These are phyloP conservation scores for Aspergillus bertholletiae DNA, from an alignment of 495 filamentous ascomycete species.

Conservation along the genomic window DNA sequence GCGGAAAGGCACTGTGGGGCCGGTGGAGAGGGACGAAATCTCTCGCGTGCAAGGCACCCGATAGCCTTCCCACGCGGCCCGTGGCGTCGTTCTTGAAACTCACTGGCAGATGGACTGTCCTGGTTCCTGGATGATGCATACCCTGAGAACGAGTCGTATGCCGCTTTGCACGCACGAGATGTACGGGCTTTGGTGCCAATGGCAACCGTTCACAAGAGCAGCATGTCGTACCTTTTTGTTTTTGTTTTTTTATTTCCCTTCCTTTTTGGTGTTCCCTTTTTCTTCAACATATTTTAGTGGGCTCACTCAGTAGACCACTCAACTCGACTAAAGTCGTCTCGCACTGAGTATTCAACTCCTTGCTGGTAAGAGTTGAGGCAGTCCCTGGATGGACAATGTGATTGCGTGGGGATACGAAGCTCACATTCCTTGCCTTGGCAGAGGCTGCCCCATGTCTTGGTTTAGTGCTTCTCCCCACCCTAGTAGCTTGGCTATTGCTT, in stretches of 20 bases:
- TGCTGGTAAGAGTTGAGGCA: no score
- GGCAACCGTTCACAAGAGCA: not conserved
- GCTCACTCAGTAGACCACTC: no score
- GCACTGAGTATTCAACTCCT: no score
- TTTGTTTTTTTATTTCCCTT: no score
- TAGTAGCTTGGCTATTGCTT: not conserved
- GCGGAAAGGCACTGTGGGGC: not conserved
- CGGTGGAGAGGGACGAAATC: not conserved
- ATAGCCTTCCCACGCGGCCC: not conserved
- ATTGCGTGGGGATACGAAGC: not conserved
- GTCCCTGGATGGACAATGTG: no score
- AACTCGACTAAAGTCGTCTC: no score
- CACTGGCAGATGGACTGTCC: not conserved
- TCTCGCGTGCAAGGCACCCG: not conserved
- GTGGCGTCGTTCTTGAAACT: not conserved
- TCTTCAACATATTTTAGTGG: no score
- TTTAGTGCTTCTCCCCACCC: not conserved
- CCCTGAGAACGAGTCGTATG: not conserved
- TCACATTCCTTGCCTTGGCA: not conserved
- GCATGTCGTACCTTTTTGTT: not conserved
- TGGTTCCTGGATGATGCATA: not conserved
- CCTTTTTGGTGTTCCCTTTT: no score
- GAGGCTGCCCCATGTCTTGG: not conserved
- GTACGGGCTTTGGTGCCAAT: not conserved
- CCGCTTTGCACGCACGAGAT: not conserved